Evolutionary conservation across 768 basidiomycete species (phyloP), one percentile per base, ranked within the genome.

Genomic region (Hemileccinum impolitum): DNA sequence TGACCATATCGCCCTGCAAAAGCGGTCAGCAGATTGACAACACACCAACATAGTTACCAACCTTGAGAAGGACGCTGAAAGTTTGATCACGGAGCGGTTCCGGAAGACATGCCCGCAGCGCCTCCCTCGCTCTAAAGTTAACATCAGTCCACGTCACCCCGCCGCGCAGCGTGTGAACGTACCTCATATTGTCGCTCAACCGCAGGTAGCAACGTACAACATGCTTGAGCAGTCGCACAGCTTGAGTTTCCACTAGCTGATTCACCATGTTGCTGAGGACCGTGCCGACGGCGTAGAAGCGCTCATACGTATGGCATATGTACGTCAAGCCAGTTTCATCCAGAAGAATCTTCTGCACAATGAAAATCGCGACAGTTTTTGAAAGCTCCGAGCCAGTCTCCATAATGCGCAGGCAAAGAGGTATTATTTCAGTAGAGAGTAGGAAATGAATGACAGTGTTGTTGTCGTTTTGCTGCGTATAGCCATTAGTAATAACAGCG

Each of bases 251-350:
- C 46, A 98, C 94, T 42, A 99, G 79, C 65, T 97, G 93, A 63
- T 87, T 89, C 56, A 98, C 96, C 96, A 99, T 99, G 69, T 96
- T 97, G 75, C 90, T 91, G 51, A 99, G 77, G 14, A 99, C 96
- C 8, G 95, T 96, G 15, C 95, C 96, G 46, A 99, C 96, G 13
- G 96, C 96, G 67, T 97, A 98, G 73, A 99, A 99, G 45, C 96
- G 81, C 67, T 99, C 96, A 65, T 99, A 99, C n/a, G 96, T 99
- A 70, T 99, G 96, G 61, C 96, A 98, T 63, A 98, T 99, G 69
- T 99, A 99, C 14, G 93, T 94, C 51, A 99, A 73, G 17, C 96
- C 96, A 3, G 95, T 93, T 70, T 99, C 96, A 67, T 99, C 96
- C 45, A 98, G 78, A 14, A 99, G 78, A 51, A 92, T 91, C 72